Evolutionary conservation across 2,329 filamentous ascomycete genomes (phyloP), one percentile per base, ranked within the genome.

Genomic region (Monosporascus ibericus): DNA sequence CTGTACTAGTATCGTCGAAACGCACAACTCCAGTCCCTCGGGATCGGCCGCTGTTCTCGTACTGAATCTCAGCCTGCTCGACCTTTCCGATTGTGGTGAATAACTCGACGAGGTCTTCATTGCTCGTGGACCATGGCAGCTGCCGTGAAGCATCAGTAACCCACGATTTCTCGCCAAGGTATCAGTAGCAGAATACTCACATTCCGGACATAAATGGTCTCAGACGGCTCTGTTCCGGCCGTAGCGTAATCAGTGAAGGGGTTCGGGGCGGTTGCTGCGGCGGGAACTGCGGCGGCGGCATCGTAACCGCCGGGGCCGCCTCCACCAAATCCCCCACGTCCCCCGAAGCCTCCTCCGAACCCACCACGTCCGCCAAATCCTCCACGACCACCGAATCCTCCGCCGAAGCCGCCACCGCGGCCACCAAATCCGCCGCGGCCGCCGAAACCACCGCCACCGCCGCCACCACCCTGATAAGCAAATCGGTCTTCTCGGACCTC

Each of bases 71-170:
- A n/a, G 94, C 94, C 64, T 94, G 91, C 65, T 96, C 91, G 54
- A 99, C 94, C 71, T 96, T 96, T 58, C 94, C 94, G 65, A 99
- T 99, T 11, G 94, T 99, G 18, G 88, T 92, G 77, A 99, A 99
- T 20, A 99, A 81, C 69, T 99, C 94, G 52, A 97, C 84, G 25
- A 99, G 78, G 70, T 99, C 94, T 58, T 99, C 94, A 67, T 99
- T 97, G 76, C 92, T 96, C 17, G 94, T 99, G 27, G 94, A 97
- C 94, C 94, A 99, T 14, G 94, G 94, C 58, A 99, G 83, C 92
- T 96, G 63, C 30, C 11, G 72, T 64, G 49, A 15, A 42, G 47
- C 56, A 65, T 60, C 44, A 53, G 49, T 50, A 65, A 50, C 17
- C 22, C 24, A 25, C 37, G 39, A 18, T n/a, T 38, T 40, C 9